Percentiles rank a stretch among this genome's conserved stretches.
Conservation (phyloP, 768 basidiomycete species). For the Lepiota brunneoincarnata region DNA sequence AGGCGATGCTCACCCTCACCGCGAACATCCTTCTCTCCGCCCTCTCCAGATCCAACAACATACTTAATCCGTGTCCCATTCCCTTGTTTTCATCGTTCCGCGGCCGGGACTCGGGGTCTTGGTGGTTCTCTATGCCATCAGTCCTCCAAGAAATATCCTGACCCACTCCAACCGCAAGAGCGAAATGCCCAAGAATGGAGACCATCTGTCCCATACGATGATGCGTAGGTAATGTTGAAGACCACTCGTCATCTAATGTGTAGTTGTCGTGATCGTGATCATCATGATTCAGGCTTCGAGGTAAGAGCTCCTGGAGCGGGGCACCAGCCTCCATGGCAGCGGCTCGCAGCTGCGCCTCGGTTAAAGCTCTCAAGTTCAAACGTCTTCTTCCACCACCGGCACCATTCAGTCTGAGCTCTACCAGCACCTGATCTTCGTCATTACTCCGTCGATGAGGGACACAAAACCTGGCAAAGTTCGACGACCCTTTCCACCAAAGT, state of each 20-base stretch:
- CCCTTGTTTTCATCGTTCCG: conserved; percentile 8
- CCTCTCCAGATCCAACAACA: not conserved
- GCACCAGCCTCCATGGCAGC: conserved; percentile 71
- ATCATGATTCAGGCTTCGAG: conserved; percentile 28
- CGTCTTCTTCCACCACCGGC: conserved; percentile 44
- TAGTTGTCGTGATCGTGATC: conserved; percentile 12
- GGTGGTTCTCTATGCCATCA: conserved; percentile 5
- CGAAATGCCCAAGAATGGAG: conserved; percentile 49
- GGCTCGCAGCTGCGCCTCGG: conserved; percentile 50
- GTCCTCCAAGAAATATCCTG: not conserved
- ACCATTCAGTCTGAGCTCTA: conserved; percentile 19
- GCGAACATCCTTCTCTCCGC: conserved; percentile 57
- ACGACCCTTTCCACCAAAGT: not conserved
- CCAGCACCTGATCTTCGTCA: not conserved
- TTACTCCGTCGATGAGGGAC: not conserved
- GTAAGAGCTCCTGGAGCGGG: conserved; percentile 50
- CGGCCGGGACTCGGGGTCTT: not conserved
- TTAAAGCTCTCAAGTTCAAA: conserved; percentile 62
- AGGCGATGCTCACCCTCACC: conserved; percentile 54
- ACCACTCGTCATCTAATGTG: not conserved
- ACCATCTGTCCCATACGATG: conserved; percentile 59
- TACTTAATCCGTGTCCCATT: conserved; percentile 20
- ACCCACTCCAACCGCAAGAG: conserved; percentile 34
- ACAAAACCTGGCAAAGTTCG: not conserved
- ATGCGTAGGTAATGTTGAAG: conserved; percentile 41